Evolutionary conservation across 768 basidiomycete genomes (phyloP).

Genomic region (Pholiota molesta): DNA sequence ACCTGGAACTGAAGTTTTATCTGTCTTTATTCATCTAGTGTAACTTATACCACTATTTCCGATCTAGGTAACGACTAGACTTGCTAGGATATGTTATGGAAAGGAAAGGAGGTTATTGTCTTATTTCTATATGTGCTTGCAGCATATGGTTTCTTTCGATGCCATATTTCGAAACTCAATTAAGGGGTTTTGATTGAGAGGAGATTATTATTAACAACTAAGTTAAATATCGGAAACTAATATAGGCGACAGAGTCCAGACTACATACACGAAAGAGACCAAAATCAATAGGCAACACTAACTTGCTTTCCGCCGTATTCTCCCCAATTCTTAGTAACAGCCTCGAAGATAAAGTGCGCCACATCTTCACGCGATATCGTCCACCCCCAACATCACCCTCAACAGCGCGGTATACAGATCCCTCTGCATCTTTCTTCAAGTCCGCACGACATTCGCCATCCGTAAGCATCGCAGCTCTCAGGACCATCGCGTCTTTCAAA

Average conservation of each 20-base stretch:
- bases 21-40: not conserved
- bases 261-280: not conserved
- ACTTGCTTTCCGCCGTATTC: conserved; percentile 53
- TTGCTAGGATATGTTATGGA: not conserved
- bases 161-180: no score
- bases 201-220: no score
- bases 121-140: no score
- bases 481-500: conserved; percentile 46
- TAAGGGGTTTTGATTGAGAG: no score
- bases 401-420: conserved; percentile 42
- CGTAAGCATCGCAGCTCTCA: conserved; percentile 59
- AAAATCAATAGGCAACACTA: conserved; percentile 47
- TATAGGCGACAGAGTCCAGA: no score
- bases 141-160: no score
- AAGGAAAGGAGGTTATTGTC: not conserved
- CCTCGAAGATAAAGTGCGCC: conserved; percentile 62
- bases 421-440: conserved; percentile 24
- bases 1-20: conserved; percentile 1
- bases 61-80: not conserved
- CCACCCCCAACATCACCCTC: conserved; percentile 47
- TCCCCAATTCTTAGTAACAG: conserved; percentile 48
- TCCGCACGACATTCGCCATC: conserved; percentile 52
- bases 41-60: not conserved
- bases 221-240: no score
- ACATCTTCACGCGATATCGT: conserved; percentile 63